Percentiles rank a stretch among this genome's conserved stretches.
These are phyloP conservation scores for Botryotinia globosa DNA, from an alignment of 2,329 filamentous ascomycete genomes.

Conservation along the genomic window DNA sequence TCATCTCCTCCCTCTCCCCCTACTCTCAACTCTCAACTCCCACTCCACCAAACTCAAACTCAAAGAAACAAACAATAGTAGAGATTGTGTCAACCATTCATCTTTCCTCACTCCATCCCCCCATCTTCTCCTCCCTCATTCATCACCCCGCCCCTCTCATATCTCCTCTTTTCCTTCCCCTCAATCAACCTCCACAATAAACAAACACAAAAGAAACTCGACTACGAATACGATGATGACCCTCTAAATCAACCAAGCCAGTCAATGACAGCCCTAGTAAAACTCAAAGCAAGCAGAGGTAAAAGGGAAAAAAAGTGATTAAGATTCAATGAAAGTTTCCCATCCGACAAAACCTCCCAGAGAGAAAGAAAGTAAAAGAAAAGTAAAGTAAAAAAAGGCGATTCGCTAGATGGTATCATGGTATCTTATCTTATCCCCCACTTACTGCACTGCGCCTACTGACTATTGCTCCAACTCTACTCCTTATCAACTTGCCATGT, in stretches of 20 bases:
- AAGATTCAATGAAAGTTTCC: neutral
- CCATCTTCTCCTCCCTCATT: neutral
- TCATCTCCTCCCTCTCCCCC: too few species aligned
- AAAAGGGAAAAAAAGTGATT: neutral
- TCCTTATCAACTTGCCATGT: neutral
- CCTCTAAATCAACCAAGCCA: slow-evolving; percentile 3
- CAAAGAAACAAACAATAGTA: slow-evolving; percentile 1
- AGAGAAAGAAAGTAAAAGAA: neutral
- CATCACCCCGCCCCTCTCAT: neutral
- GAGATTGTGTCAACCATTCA: neutral
- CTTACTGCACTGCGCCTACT: neutral
- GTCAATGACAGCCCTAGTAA: slow-evolving; percentile 3
- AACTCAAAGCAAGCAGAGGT: neutral
- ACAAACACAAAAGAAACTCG: slow-evolving; percentile 6
- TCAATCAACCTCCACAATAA: neutral
- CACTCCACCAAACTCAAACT: neutral
- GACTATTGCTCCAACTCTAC: neutral
- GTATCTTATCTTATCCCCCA: slow-evolving; percentile 15
- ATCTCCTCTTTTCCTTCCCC: neutral
- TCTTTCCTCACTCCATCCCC: neutral
- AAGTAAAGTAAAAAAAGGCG: slow-evolving; percentile 4
- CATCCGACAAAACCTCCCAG: neutral
- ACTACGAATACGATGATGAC: neutral
- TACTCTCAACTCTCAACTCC: too few species aligned
- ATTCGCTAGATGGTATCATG: slow-evolving; percentile 22